Base-by-base conservation (phyloP, 305 asterid species). In the Solanum hybrid region DNA sequence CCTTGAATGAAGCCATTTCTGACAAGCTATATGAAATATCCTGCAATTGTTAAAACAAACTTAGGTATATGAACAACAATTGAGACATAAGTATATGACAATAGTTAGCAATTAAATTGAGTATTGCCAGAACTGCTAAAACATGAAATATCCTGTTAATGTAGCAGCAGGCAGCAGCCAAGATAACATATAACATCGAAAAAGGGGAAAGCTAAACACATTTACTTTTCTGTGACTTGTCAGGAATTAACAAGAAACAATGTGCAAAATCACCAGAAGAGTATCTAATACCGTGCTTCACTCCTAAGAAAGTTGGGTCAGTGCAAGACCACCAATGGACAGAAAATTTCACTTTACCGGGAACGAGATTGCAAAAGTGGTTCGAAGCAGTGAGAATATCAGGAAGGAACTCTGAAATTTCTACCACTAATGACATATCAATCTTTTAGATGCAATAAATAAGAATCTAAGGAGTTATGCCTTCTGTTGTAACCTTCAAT, bases 1-100 rank as follows among this genome's bases (percentile, higher is more conserved):
- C 90, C 76, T 86, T 39, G 87, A 90, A 90, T 57, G 91, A 82
- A 29, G 91, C 90, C 90, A 90, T 90, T 24, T 84, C 42, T 6
- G 88, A 84, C 88, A 22, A 84, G 88, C 76, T 84, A 20, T 84
- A 28, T 46, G 88, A 57, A 31, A 51, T 84, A 84, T 29, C 76
- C 88, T 84, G 88, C 88, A 85, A 51, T 29, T 85, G 22, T 31
- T 85, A 39, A 74, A 57, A 73, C 57, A 37, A 61, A 34, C n/a
- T n/a, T 64, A 34, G 79, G 80, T 64, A 37, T 46, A 31, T 81
- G 14, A 81, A 85, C 31, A 84, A 22, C 16, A 57, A 51, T 20
- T 57, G 88, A 85, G 75, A 11, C 88, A 29, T 46, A 46, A 83
- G 40, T 22, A 20, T 51, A 84, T 31, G 88, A 2, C 22, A 18